Conservation (phyloP, 495 filamentous ascomycete species). For the Evernia prunastri region DNA sequence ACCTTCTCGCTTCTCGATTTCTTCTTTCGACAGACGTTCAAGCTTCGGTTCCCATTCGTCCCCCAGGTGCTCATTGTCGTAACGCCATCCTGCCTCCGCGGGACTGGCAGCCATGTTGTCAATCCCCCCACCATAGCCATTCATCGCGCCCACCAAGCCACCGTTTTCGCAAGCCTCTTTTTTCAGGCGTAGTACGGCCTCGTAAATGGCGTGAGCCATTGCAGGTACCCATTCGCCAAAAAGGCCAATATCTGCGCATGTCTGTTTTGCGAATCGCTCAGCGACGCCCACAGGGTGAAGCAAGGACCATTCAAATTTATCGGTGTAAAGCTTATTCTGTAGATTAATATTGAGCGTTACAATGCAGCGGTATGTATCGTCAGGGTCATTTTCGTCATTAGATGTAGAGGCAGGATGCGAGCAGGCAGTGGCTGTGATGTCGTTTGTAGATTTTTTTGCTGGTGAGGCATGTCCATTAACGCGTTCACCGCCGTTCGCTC, state of each 20-base stretch:
- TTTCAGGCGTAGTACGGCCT: slow-evolving; percentile 85
- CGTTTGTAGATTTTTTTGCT: slow-evolving; percentile 36
- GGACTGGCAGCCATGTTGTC: slow-evolving; percentile 81
- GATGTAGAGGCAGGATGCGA: slow-evolving; percentile 41
- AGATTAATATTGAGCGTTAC: slow-evolving; percentile 88
- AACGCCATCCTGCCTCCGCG: slow-evolving; percentile 83
- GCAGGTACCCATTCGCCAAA: slow-evolving; percentile 89
- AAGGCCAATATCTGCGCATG: slow-evolving; percentile 85
- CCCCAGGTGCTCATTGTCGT: slow-evolving; percentile 81
- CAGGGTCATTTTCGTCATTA: slow-evolving; percentile 63
- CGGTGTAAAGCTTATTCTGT: slow-evolving; percentile 84
- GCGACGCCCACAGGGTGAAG: slow-evolving; percentile 86
- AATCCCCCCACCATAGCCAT: slow-evolving; percentile 66
- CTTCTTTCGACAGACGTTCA: slow-evolving; percentile 83
- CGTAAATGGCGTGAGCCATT: slow-evolving; percentile 94
- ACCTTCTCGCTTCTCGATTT: slow-evolving; percentile 95
- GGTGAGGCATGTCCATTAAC: slow-evolving; percentile 36
- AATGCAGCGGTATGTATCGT: slow-evolving; percentile 88
- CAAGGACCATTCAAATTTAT: slow-evolving; percentile 98
- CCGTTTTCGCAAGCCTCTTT: slow-evolving; percentile 93
- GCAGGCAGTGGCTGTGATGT: slow-evolving; percentile 47
- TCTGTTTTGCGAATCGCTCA: slow-evolving; percentile 85
- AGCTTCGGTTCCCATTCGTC: slow-evolving; percentile 94
- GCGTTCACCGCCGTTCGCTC: slow-evolving; percentile 32
- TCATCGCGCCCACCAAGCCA: slow-evolving; percentile 64